phyloP scores from a whole-genome alignment of 257 asterid species.

The Ocimum tenuiflorum region DNA sequence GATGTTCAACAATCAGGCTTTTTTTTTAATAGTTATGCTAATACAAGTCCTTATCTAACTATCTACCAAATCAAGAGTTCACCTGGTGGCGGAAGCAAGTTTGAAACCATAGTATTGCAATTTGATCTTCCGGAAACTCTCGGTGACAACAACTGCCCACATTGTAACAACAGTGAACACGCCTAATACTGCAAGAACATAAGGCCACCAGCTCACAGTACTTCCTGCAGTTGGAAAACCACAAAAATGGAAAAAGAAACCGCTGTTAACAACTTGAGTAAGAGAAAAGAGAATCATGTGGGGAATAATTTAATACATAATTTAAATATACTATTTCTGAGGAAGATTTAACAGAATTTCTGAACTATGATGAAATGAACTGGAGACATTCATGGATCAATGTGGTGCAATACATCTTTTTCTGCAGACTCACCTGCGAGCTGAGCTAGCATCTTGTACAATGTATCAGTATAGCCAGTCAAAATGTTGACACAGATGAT shows the following conservation, averaged over 20 bases:
- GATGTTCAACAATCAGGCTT: too few relatives aligned
- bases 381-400: not conserved
- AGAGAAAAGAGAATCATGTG: not conserved
- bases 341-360: not conserved
- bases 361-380: not conserved
- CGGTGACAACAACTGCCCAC: constrained; percentile 95
- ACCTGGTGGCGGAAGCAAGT: constrained; percentile 95
- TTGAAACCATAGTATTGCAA: constrained; percentile 94
- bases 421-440: constrained; percentile 56
- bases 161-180: constrained; percentile 74
- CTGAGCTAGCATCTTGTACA: constrained; percentile 83
- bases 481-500: constrained; percentile 85
- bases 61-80: constrained; percentile 2
- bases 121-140: constrained; percentile 95
- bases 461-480: constrained; percentile 92
- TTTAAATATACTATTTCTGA: not conserved
- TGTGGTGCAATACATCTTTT: not conserved
- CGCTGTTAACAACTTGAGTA: not conserved
- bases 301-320: too few relatives aligned
- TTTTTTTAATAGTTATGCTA: too few relatives aligned
- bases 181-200: constrained; percentile 62
- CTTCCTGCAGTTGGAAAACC: constrained; percentile 54
- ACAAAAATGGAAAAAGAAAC: not conserved
- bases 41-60: not conserved
- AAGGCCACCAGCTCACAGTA: constrained; percentile 80